Evolutionary conservation across 495 filamentous ascomycete genomes (phyloP).

Genomic region (Aspergillus cavernicola): DNA sequence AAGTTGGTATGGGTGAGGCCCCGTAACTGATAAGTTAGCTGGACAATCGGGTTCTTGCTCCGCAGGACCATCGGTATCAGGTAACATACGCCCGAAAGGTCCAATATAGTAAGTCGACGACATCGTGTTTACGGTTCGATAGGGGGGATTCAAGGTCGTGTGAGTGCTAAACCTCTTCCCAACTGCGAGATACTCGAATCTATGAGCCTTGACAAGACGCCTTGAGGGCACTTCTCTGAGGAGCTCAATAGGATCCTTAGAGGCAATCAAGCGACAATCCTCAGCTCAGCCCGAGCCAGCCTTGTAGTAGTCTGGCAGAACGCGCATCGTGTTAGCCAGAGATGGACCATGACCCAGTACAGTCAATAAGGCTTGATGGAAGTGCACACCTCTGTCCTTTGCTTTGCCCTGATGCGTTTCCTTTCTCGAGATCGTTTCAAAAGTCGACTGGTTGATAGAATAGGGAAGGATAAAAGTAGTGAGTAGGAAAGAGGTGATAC

Average conservation of each 20-base stretch:
- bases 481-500: background rate
- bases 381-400: background rate
- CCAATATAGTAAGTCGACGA: conserved; percentile 41
- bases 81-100: conserved; percentile 50
- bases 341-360: background rate
- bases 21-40: conserved; percentile 36
- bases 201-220: background rate
- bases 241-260: background rate
- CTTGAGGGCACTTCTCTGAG: background rate
- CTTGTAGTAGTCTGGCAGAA: too few relatives aligned
- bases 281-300: too few relatives aligned
- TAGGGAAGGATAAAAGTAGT: background rate
- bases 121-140: conserved; percentile 26
- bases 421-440: background rate
- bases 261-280: background rate
- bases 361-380: background rate
- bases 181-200: background rate
- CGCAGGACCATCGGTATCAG: conserved; percentile 27
- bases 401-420: background rate
- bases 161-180: background rate
- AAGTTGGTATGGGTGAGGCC: conserved; percentile 45
- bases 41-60: conserved; percentile 30
- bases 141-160: background rate
- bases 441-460: background rate
- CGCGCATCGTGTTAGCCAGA: background rate